Base-by-base conservation (phyloP, 805 yeast genomes). In the Jamesozyma lodderae region DNA sequence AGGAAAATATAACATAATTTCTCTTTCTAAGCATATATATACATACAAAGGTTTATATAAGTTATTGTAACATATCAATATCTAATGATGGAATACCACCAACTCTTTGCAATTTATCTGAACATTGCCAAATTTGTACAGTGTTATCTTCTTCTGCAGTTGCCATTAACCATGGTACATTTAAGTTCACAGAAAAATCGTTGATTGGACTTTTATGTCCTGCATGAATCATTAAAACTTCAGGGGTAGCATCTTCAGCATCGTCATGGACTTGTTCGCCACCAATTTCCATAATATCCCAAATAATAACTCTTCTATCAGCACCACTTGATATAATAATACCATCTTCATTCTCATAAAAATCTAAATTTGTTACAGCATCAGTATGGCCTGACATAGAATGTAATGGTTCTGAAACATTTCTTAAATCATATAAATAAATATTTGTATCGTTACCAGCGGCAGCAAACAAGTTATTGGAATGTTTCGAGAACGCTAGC, bases 181-280 rank as follows among this genome's bases (percentile, higher is more conserved):
- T 53, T 5, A 79, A 77, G 52, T 78, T 80, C 69, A 84, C 78
- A 24, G 77, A 71, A 47, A 83, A 67, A 55, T 83, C 94, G 31
- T 79, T 77, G 14, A 83, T 79, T 5, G 80, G 69, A 14, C 85
- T 80, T 15, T 87, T 79, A 54, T 86, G 95, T 16, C 95, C 95
- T 27, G 94, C 94, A 55, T 86, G 95, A 79, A 86, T 81, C 87
- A 85, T 81, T 49, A 85, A 66, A 25, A 86, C 62, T 57, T 86
- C 96, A 4, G 95, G 90, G 20, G 81, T 81, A 28, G 94, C 96
- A 52, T 86, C 96, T 46, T 82, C 94, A 22, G 86, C 82, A 54
- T 86, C 95, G 48, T 85, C 95, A 47, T 77, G 87, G 11, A 70
- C 70, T 57, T 84, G 94, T 53, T 85, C 95, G 45, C 78, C 82